Conservation (phyloP, 1,284 basidiomycete genomes). For the Boletellus deceptivus region DNA sequence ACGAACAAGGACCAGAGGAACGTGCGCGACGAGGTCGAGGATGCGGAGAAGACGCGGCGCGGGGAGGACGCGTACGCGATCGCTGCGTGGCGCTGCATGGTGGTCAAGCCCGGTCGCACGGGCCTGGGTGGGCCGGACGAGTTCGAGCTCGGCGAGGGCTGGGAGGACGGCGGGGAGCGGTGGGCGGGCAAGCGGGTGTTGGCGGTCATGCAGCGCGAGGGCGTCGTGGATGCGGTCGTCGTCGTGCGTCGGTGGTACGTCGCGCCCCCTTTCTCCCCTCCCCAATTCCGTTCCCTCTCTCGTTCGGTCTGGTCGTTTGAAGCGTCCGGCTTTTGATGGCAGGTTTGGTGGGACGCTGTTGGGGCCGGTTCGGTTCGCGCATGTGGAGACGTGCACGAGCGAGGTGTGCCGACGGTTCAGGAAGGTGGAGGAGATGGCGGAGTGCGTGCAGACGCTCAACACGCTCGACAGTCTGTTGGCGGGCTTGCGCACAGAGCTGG, state of each 20-base stretch:
- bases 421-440: conserved; percentile 60
- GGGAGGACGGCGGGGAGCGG: conserved; percentile 70
- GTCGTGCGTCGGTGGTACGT: conserved; percentile 70
- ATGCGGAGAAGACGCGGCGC: no score
- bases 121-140: conserved; percentile 71
- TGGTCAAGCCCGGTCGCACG: conserved; percentile 59
- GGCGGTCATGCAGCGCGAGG: conserved; percentile 68
- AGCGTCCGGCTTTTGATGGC: no score
- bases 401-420: conserved; percentile 73
- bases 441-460: conserved; percentile 53
- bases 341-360: conserved; percentile 67
- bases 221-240: conserved; percentile 62
- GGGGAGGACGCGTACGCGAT: conserved; percentile 57
- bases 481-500: conserved; percentile 51
- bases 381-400: conserved; percentile 71
- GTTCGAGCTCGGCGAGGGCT: conserved; percentile 60
- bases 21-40: no score
- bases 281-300: no score
- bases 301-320: no score
- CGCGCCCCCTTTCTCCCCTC: not conserved
- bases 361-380: conserved; percentile 69
- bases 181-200: conserved; percentile 64
- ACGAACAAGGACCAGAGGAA: no score
- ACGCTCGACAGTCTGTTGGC: conserved; percentile 62
- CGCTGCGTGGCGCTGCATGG: conserved; percentile 73